Evolutionary conservation across 108 stramenopile genomes (phyloP), one percentile per base, ranked within the genome.

Genomic region (Poteriospumella lacustris): DNA sequence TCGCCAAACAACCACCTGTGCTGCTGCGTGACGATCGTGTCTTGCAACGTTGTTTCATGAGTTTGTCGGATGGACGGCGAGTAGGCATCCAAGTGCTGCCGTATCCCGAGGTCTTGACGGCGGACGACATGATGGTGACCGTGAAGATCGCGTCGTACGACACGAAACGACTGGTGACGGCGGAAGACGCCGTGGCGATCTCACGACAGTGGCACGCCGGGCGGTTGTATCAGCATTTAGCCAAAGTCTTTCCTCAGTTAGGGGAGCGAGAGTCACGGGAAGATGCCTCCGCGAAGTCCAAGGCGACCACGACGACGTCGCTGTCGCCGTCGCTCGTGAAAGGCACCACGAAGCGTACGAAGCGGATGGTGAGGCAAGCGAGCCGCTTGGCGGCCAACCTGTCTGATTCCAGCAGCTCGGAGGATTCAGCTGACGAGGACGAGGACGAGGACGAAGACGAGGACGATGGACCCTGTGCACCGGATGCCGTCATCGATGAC

Each of bases 51-150:
- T 39, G 36, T 34, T 73, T 73, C 26, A 9, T 73, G 12, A 31
- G 70, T 44, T 24, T 73, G 5, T 3, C 41, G 12, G 70, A 73
- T 73, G 33, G 70, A 34, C 36, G 70, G 5, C 26, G 31, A 56
- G 31, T 73, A 12, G 12, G 26, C 47, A 38, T 73, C 3, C 70
- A 73, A 56, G 33, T 73, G 9, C 42, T 73, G 43, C 41, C 36
- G 26, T 3, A 34, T 26, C 9, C 70, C 9, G 70, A 73, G 36
- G 42, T 34, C 9, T 33, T 73, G 26, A 31, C 31, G 9, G 9
- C 70, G 3, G 70, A 73, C 42, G 44, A 73, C 42, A 5, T 73
- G 3, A 52, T 52, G 24, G n/a, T 73, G 3, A 52, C 41, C 47
- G 5, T 56, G 15, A 24, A 31, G 9, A 26, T 73, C 42, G 47